These are phyloP conservation scores for Solanum etuberosum DNA, from an alignment of 257 asterid species.

Conservation along the genomic window DNA sequence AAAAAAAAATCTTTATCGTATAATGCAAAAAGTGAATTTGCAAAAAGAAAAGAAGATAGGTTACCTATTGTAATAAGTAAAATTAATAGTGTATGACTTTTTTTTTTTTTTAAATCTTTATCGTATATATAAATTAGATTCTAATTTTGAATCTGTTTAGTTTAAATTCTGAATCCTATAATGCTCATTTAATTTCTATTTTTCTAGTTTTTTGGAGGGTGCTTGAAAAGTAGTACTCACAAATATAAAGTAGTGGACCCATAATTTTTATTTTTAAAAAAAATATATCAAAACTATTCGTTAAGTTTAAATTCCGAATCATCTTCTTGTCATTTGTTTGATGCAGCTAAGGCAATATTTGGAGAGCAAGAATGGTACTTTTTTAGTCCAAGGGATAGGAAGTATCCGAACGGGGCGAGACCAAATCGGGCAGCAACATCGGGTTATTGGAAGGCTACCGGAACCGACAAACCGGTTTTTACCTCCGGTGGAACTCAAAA, in stretches of 20 bases:
- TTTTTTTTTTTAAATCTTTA: too few relatives aligned
- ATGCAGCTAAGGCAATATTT: slow-evolving; percentile 37
- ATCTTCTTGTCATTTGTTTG: neutral
- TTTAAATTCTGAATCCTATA: too few relatives aligned
- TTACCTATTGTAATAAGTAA: too few relatives aligned
- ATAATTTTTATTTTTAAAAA: neutral
- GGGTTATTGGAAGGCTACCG: slow-evolving; percentile 55
- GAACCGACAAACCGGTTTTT: slow-evolving; percentile 46
- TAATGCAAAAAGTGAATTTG: too few relatives aligned
- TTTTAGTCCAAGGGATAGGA: slow-evolving; percentile 48
- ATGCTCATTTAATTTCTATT: too few relatives aligned
- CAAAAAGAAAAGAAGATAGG: too few relatives aligned
- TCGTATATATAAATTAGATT: too few relatives aligned
- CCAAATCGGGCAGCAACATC: slow-evolving; percentile 51
- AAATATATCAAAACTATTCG: fast-evolving
- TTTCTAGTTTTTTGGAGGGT: neutral
- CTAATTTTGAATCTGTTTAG: too few relatives aligned
- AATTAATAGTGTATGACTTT: too few relatives aligned
- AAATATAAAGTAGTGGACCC: neutral
- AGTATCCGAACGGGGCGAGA: slow-evolving; percentile 46
- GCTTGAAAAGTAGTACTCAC: neutral
- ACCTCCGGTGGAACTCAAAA: slow-evolving; percentile 44
- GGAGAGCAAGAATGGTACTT: slow-evolving; percentile 63
- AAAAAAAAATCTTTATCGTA: too few relatives aligned
- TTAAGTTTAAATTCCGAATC: neutral